phyloP scores from a whole-genome alignment of 805 yeast species.

The Wickerhamiella bombiphila region DNA sequence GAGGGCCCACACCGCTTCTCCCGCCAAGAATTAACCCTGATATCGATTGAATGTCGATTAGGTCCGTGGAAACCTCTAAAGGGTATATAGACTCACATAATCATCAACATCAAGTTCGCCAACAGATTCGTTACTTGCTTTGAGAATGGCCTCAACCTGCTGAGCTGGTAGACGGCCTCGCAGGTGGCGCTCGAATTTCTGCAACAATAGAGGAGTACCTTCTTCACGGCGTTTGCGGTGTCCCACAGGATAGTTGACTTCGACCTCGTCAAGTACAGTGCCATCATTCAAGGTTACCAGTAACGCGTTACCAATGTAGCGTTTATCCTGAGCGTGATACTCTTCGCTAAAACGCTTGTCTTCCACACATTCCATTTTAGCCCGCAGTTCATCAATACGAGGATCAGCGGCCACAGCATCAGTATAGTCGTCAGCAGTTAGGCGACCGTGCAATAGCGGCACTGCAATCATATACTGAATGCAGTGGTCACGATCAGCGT shows the following conservation, averaged over 20 bases:
- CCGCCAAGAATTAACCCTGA: too few relatives aligned
- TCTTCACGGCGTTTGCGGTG: constrained; percentile 45
- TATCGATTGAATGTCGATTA: background rate
- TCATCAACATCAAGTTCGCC: constrained; percentile 33
- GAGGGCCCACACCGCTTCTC: too few relatives aligned
- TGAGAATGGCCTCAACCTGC: constrained; percentile 29
- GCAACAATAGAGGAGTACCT: constrained; percentile 39
- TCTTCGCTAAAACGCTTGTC: constrained; percentile 35
- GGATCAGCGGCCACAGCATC: constrained; percentile 39
- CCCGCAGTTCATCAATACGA: constrained; percentile 37
- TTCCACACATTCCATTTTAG: constrained; percentile 40
- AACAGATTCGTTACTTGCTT: constrained; percentile 25
- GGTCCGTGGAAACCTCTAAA: background rate
- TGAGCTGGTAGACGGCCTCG: constrained; percentile 30
- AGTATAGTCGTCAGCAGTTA: constrained; percentile 44
- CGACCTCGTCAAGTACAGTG: constrained; percentile 35
- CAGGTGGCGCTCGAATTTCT: constrained; percentile 39
- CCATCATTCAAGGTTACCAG: constrained; percentile 40
- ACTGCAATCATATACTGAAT: constrained; percentile 50
- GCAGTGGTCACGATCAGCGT: constrained; percentile 53
- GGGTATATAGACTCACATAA: constrained; percentile 30
- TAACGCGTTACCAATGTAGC: constrained; percentile 43
- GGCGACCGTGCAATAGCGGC: constrained; percentile 39
- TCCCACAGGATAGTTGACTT: constrained; percentile 43
- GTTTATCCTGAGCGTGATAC: constrained; percentile 42